Base-by-base conservation (phyloP, 768 basidiomycete genomes). In the Tulasnella sp. region DNA sequence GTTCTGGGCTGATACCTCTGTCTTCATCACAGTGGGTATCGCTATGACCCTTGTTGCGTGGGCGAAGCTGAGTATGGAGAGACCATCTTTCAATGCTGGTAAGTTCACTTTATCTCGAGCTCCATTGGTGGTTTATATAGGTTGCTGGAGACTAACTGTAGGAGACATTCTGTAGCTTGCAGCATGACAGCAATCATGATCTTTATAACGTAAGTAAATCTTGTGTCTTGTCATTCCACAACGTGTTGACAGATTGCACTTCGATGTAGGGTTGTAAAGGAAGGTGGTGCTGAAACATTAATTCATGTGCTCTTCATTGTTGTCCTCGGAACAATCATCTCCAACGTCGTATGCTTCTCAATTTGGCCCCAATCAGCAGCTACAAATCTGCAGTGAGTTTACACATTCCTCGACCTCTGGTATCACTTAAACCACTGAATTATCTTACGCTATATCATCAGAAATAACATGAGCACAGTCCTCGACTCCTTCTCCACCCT, bases 61-160 rank as follows among this genome's bases (percentile, higher is more conserved):
- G 87, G 81, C 85, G 73, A 98, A 97, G 70, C 79, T 88, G 1
- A 90, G 86, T 83, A 90, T 98, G 78, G 78, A 75, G 10, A 93
- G 86, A 67, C 88, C 90, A 1, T 83, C 85, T 19, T 96, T 92
- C 67, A 91, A 91, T 66, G 85, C 89, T n/a, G 88, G 88, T 82
- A 42, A 49, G 67, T 55, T 17, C 9, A 3, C 19, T 17, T 11
- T 23, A 29, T 17, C 26, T 51, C n/a, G n/a, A n/a, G n/a, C n/a
- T n/a, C n/a, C n/a, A n/a, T n/a, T n/a, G n/a, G n/a, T n/a, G n/a
- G n/a, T n/a, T n/a, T n/a, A n/a, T 27, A 30, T 17, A 67, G 61
- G 74, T 66, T 34, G 42, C 17, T n/a, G 13, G n/a, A 19, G 26
- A n/a, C 21, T 17, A n/a, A 53, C 7, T 24, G n/a, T n/a, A n/a